Conservation (phyloP, 78 protist genomes). For the Dictyostelium firmibasis region DNA sequence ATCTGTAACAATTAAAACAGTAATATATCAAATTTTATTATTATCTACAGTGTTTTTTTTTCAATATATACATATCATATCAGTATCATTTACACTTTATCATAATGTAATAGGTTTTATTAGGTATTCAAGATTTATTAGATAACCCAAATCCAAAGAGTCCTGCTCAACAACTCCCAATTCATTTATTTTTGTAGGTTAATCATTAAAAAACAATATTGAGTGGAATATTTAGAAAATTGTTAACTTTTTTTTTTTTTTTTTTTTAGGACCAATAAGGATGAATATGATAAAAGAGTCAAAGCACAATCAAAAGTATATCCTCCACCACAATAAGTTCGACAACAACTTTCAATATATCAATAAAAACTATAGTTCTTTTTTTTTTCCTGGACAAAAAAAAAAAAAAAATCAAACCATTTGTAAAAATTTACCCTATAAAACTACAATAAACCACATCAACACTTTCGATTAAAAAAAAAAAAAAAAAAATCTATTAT, state of each 20-base stretch:
- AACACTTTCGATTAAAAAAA: not conserved
- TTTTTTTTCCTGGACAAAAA: not conserved
- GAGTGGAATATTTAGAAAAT: not conserved
- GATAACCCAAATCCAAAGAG: constrained; percentile 93
- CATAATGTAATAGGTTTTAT: constrained; percentile 85
- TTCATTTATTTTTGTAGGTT: constrained; percentile 72
- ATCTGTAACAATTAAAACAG: constrained; percentile 90
- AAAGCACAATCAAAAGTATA: constrained; percentile 21
- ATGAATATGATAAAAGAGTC: constrained; percentile 47
- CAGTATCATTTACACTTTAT: not conserved
- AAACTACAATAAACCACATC: not conserved
- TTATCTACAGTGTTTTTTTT: constrained; percentile 3
- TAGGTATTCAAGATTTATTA: constrained; percentile 97
- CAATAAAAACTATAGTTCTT: not conserved
- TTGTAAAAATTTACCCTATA: not conserved
- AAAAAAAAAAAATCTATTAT: not conserved
- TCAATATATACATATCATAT: not conserved
- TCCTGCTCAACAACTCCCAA: constrained; percentile 97
- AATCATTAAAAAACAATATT: not conserved
- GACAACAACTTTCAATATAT: not conserved
- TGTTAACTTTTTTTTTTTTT: not conserved
- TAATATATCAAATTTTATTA: not conserved
- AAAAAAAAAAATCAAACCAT: not conserved
- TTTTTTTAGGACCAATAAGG: constrained; percentile 8
- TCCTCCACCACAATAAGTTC: constrained; percentile 42